These are phyloP conservation scores for Verticillium tricorpus DNA, from an alignment of 2,329 filamentous ascomycete species.

Conservation along the genomic window DNA sequence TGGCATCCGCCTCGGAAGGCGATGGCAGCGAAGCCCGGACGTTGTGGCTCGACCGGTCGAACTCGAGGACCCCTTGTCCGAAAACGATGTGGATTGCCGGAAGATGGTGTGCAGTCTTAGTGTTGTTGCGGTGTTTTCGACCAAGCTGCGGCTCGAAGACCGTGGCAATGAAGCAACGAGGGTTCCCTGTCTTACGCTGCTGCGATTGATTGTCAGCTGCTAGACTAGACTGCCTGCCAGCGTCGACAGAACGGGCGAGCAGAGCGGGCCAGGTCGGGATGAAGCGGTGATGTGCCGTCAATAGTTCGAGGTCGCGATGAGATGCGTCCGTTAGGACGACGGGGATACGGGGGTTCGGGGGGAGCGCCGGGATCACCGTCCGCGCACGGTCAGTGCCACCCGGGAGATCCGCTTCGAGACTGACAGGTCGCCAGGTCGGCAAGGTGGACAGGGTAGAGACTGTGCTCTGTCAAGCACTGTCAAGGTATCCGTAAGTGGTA, in stretches of 20 bases:
- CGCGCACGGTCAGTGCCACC: neutral
- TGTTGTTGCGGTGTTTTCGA: neutral
- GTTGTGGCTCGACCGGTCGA: neutral
- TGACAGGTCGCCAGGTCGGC: neutral
- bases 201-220: neutral
- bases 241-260: neutral
- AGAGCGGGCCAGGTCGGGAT: neutral
- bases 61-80: neutral
- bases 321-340: neutral
- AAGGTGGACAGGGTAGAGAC: neutral
- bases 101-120: neutral
- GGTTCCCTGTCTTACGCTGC: neutral
- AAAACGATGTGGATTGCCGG: neutral
- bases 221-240: neutral
- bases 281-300: conserved; percentile 4
- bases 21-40: neutral
- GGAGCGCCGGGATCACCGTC: neutral
- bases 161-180: neutral
- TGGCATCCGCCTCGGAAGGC: neutral
- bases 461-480: neutral
- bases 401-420: neutral
- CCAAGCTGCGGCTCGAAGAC: neutral
- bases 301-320: neutral
- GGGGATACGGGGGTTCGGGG: neutral
- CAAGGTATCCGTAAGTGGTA: neutral